These are phyloP conservation scores for Rubus idaeus DNA, from an alignment of 306 rosid species.

Conservation along the genomic window DNA sequence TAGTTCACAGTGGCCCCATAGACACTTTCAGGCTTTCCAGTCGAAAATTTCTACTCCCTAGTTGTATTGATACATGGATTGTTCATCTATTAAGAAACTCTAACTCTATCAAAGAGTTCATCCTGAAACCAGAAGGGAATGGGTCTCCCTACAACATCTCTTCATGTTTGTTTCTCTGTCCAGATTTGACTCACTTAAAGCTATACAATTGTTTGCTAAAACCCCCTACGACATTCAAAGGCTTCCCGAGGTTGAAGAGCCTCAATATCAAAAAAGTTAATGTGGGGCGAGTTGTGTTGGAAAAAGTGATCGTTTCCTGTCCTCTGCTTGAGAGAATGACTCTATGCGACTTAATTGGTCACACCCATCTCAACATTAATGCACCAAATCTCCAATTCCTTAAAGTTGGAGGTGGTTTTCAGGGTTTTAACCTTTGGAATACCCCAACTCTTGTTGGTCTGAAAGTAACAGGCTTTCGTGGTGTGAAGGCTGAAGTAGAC, in stretches of 20 bases:
- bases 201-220: slow-evolving; percentile 50
- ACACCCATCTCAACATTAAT: neutral
- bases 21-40: slow-evolving; percentile 47
- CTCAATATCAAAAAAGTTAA: slow-evolving; percentile 41
- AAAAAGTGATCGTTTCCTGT: neutral
- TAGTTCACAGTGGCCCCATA: slow-evolving; percentile 49
- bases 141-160: slow-evolving; percentile 43
- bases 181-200: slow-evolving; percentile 44
- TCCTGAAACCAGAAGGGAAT: slow-evolving; percentile 48
- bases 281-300: neutral
- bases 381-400: neutral
- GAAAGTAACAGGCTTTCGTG: slow-evolving; percentile 43
- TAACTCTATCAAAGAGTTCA: slow-evolving; percentile 37
- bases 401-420: neutral
- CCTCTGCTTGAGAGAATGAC: neutral
- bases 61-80: slow-evolving; percentile 51
- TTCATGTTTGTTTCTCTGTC: slow-evolving; percentile 45
- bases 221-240: slow-evolving; percentile 48
- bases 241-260: slow-evolving; percentile 51
- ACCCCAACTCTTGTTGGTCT: slow-evolving; percentile 15
- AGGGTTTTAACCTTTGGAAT: neutral
- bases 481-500: slow-evolving; percentile 44
- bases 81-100: slow-evolving; percentile 44
- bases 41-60: slow-evolving; percentile 30
- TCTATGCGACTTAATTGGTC: neutral